Evolutionary conservation across 2,329 filamentous ascomycete genomes (phyloP).

Genomic region (Xylaria polymorpha): DNA sequence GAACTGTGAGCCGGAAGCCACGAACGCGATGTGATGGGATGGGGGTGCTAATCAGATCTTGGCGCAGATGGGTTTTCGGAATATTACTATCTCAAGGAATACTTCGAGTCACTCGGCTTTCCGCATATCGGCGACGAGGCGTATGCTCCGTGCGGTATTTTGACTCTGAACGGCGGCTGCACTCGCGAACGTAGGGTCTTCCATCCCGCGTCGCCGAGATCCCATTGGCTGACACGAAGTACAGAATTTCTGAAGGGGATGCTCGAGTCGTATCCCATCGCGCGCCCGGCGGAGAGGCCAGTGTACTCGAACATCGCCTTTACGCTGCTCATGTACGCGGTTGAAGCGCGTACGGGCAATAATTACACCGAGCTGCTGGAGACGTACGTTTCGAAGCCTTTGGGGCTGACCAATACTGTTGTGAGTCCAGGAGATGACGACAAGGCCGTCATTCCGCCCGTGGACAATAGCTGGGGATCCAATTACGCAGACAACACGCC

Average conservation of each 20-base stretch:
- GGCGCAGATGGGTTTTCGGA: slow-evolving; percentile 23
- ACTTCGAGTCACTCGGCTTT: slow-evolving; percentile 29
- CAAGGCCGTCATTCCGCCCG: slow-evolving; percentile 20
- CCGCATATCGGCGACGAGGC: slow-evolving; percentile 18
- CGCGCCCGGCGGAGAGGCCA: slow-evolving; percentile 13
- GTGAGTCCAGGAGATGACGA: slow-evolving; percentile 19
- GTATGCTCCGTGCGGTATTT: slow-evolving; percentile 15
- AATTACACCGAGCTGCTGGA: slow-evolving; percentile 14
- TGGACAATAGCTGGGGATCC: slow-evolving; percentile 21
- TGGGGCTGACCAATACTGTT: slow-evolving; percentile 7
- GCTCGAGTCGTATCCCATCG: slow-evolving; percentile 11
- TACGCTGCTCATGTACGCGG: slow-evolving; percentile 27
- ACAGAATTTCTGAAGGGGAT: slow-evolving; percentile 24
- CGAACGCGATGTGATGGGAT: background rate
- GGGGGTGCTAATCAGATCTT: background rate
- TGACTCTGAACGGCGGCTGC: slow-evolving; percentile 6
- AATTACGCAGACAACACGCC: slow-evolving; percentile 22
- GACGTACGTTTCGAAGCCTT: slow-evolving; percentile 10
- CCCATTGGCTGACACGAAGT: background rate
- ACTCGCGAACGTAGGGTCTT: slow-evolving; percentile 15
- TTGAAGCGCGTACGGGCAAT: slow-evolving; percentile 11
- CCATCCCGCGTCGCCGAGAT: background rate
- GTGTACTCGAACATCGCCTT: slow-evolving; percentile 28
- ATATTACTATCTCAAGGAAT: slow-evolving; percentile 26
- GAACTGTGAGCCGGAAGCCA: slow-evolving; percentile 9